Base-by-base conservation (phyloP, 306 rosid species). In the Vigna angularis region DNA sequence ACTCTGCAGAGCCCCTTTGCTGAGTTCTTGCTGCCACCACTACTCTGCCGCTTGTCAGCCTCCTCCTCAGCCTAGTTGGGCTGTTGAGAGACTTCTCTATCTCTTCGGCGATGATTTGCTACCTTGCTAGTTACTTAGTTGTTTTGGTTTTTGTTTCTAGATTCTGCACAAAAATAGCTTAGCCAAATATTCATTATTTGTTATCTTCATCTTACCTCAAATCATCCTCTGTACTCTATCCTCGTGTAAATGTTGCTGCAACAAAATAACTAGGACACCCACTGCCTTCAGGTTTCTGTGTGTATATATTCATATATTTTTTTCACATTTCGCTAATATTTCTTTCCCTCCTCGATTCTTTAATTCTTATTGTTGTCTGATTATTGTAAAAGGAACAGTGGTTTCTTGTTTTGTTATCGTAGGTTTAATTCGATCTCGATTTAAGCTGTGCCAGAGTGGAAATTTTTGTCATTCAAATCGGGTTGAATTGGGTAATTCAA, bases 81-180 rank as follows among this genome's bases (percentile, higher is more conserved):
- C 97, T 7, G 93, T 93, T 13, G 96, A 93, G 74, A 82, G 97
- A 77, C 89, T 93, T 44, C 92, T 90, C 22, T 93, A 90, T 86
- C 92, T 93, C 28, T 93, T 93, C 64, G 97, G 96, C 38, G 96
- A 93, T 26, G 97, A 93, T 86, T 86, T 91, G 0, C 44, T 80
- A 6, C 72, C 88, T 22, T 88, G 73, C 36, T 76, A 44, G 64
- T 42, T 62, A 24, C 7, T 14, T 20, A 5, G 0, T 14, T 14
- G 2, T 5, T 49, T 5, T 15, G 1, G 11, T 47, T 11, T 15
- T 49, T 49, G 7, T 49, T 49, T 49, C 1, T 52, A 24, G 65
- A 15, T n/a, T 62, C 1, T 62, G 68, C 22, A 32, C 14, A 64
- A 16, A 42, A 0, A 4, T n/a, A 52, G 52, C 7, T 55, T 70